Conservation (phyloP, 371 early-diverging fungal species). For the Pancytospora epiphaga region DNA sequence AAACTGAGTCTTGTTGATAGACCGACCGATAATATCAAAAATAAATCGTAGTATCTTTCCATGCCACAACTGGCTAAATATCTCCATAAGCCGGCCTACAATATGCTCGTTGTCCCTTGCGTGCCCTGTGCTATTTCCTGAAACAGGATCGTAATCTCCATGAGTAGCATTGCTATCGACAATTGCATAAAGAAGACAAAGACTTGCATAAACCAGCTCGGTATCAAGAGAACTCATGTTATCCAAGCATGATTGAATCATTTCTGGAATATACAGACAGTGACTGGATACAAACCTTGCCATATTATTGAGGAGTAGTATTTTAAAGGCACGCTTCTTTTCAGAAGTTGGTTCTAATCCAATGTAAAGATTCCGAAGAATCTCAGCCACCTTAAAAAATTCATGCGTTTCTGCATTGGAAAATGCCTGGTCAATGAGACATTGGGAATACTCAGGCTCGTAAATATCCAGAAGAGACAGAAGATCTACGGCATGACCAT, state of each 20-base stretch:
- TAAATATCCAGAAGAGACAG: constrained; percentile 63
- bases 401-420: constrained; percentile 76
- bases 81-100: constrained; percentile 18
- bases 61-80: constrained; percentile 67
- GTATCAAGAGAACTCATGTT: constrained; percentile 27
- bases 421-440: constrained; percentile 72
- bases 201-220: constrained; percentile 44
- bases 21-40: constrained; percentile 86
- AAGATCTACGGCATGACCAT: constrained; percentile 18
- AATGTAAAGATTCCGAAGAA: constrained; percentile 77
- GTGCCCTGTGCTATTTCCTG: no score
- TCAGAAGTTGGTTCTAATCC: constrained; percentile 65
- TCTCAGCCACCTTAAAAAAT: constrained; percentile 74
- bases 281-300: constrained; percentile 16
- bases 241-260: constrained; percentile 8
- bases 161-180: no score
- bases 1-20: constrained; percentile 62
- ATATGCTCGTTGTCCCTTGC: no score
- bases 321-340: constrained; percentile 20
- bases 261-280: constrained; percentile 23
- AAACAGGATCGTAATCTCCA: no score
- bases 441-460: constrained; percentile 81
- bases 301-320: constrained; percentile 33
- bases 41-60: constrained; percentile 86
- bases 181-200: no score